Evolutionary conservation across 2,329 filamentous ascomycete species (phyloP).

Genomic region (Aspergillus vadensis): DNA sequence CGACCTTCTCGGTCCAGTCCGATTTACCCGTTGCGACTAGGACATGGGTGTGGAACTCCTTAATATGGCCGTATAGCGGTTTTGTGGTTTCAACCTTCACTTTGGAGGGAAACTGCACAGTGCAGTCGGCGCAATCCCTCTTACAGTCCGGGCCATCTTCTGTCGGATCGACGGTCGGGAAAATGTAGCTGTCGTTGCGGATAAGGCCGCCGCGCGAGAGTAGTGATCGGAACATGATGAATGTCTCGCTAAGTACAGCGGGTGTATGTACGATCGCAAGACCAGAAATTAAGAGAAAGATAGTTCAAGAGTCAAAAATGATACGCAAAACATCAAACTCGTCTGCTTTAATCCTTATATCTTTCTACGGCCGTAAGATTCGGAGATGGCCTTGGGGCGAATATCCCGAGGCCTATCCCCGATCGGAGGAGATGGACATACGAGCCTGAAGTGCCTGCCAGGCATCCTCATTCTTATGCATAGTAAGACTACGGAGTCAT

Average conservation of each 20-base stretch:
- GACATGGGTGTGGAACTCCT: slow-evolving; percentile 38
- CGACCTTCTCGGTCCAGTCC: slow-evolving; percentile 41
- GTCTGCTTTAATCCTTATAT: neutral
- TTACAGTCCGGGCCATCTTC: slow-evolving; percentile 39
- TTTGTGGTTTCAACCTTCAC: slow-evolving; percentile 36
- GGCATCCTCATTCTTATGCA: neutral
- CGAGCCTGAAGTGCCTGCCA: neutral
- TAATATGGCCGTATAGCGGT: slow-evolving; percentile 41
- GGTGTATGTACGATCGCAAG: neutral
- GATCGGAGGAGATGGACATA: neutral
- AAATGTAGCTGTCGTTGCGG: slow-evolving; percentile 32
- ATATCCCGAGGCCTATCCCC: slow-evolving; percentile 8
- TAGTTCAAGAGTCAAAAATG: too few species aligned
- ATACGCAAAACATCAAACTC: too few species aligned
- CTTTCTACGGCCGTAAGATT: neutral
- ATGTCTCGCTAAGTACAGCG: neutral
- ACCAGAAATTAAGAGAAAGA: neutral
- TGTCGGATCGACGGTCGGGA: slow-evolving; percentile 38
- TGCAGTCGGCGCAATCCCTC: slow-evolving; percentile 42
- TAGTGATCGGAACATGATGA: slow-evolving; percentile 36
- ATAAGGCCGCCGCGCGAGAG: slow-evolving; percentile 30
- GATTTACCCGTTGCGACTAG: slow-evolving; percentile 42
- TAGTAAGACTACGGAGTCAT: neutral
- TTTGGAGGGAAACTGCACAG: slow-evolving; percentile 36
- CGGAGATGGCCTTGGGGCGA: neutral